phyloP scores from a whole-genome alignment of 75 land plant species.

The Pinus taeda region DNA sequence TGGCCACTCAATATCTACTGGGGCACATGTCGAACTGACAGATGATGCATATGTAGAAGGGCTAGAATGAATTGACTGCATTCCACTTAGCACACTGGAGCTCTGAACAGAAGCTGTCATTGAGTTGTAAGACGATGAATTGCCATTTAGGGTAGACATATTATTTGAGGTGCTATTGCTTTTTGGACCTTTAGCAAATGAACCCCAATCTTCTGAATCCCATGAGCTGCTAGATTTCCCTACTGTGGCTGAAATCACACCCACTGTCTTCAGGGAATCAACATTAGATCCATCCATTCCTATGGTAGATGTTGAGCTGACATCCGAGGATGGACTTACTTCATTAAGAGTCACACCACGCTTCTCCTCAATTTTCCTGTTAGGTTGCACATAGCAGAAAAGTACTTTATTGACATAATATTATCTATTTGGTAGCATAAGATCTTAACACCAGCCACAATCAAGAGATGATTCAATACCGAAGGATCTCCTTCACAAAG shows the following conservation, averaged over 20 bases:
- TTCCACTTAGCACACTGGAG: not conserved
- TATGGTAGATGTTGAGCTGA: slow-evolving; percentile 10
- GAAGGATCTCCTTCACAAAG: slow-evolving; percentile 89
- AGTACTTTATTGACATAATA: too few species aligned
- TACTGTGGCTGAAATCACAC: slow-evolving; percentile 9
- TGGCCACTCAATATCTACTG: slow-evolving; percentile 86
- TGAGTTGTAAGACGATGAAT: slow-evolving; percentile 3
- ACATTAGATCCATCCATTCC: slow-evolving; percentile 37
- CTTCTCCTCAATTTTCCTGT: slow-evolving; percentile 95
- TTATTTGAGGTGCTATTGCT: not conserved
- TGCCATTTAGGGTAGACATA: slow-evolving; percentile 9
- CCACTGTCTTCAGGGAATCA: slow-evolving; percentile 20
- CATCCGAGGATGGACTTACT: slow-evolving; percentile 35
- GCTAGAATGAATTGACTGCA: slow-evolving; percentile 15
- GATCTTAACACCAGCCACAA: too few species aligned
- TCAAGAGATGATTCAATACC: slow-evolving; percentile 21
- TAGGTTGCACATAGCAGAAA: not conserved
- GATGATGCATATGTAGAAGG: slow-evolving; percentile 17
- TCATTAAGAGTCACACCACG: slow-evolving; percentile 81
- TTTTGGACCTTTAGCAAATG: slow-evolving; percentile 26
- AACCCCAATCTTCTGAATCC: slow-evolving; percentile 92
- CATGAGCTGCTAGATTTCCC: slow-evolving; percentile 39
- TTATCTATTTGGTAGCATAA: not conserved
- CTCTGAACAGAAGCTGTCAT: slow-evolving; percentile 11
- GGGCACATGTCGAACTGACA: slow-evolving; percentile 25